Evolutionary conservation across 768 basidiomycete genomes (phyloP).

Genomic region (Mycena filopes): DNA sequence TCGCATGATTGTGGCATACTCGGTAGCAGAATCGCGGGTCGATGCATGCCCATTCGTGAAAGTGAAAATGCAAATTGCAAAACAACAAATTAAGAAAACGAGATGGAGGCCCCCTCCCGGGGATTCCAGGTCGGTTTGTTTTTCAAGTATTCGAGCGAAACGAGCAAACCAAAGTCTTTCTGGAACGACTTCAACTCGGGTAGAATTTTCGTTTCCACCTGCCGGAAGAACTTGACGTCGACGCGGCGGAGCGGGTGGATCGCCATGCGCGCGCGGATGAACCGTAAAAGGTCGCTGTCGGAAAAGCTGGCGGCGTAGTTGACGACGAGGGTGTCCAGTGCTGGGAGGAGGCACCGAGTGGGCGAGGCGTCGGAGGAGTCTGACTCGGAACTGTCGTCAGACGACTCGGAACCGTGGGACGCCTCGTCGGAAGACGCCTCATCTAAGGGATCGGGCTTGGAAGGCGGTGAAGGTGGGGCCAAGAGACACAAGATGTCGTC

Average conservation of each 20-base stretch:
- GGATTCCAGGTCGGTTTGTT: not conserved
- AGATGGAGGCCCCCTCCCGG: not conserved
- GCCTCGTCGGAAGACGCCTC: no score
- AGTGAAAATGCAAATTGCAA: no score
- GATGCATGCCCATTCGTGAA: no score
- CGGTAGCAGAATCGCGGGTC: not conserved
- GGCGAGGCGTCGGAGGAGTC: not conserved
- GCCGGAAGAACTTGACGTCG: not conserved
- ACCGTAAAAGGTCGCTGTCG: not conserved
- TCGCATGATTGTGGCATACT: not conserved
- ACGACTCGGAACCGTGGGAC: no score
- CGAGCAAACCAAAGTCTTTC: not conserved
- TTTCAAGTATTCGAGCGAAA: not conserved
- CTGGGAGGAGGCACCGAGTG: not conserved
- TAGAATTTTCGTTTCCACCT: not conserved
- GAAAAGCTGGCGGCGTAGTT: not conserved
- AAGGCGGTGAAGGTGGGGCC: not conserved
- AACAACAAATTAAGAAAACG: no score
- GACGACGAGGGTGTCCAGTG: not conserved
- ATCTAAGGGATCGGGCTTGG: no score
- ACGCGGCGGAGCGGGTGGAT: not conserved
- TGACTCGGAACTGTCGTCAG: no score
- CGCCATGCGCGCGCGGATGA: constrained; percentile 9
- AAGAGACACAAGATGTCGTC: not conserved
- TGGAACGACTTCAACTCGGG: not conserved